These are phyloP conservation scores for Talaromyces sp. DNA, from an alignment of 2,329 filamentous ascomycete genomes.

Conservation along the genomic window DNA sequence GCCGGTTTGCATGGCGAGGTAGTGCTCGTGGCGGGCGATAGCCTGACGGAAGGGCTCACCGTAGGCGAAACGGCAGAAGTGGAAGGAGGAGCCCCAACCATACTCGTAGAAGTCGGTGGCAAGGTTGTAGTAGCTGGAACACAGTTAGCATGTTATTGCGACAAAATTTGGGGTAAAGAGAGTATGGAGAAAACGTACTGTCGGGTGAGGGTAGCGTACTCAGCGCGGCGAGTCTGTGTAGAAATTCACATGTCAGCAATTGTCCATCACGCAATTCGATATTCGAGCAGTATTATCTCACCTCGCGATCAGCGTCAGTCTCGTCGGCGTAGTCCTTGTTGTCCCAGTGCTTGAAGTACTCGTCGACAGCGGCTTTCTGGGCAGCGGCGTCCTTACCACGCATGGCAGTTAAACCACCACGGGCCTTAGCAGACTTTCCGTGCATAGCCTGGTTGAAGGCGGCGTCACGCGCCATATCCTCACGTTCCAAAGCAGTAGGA, in stretches of 20 bases:
- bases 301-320: slow-evolving; percentile 79
- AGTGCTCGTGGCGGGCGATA: slow-evolving; percentile 96
- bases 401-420: slow-evolving; percentile 79
- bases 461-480: slow-evolving; percentile 84
- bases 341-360: slow-evolving; percentile 98
- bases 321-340: slow-evolving; percentile 77
- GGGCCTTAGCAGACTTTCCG: slow-evolving; percentile 68
- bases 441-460: slow-evolving; percentile 90
- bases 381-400: slow-evolving; percentile 78
- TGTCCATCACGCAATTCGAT: too few relatives aligned
- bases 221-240: slow-evolving; percentile 70
- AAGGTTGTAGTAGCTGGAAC: slow-evolving; percentile 83
- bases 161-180: neutral
- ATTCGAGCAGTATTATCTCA: slow-evolving; percentile 52
- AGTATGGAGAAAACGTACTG: slow-evolving; percentile 64
- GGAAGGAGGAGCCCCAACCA: slow-evolving; percentile 94
- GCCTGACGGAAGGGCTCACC: slow-evolving; percentile 88
- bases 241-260: neutral
- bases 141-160: slow-evolving; percentile 8
- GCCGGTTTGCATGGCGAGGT: slow-evolving; percentile 85
- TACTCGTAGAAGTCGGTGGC: slow-evolving; percentile 97
- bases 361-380: slow-evolving; percentile 79
- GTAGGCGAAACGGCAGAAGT: slow-evolving; percentile 91
- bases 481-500: slow-evolving; percentile 68
- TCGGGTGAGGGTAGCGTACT: slow-evolving; percentile 91